Percentiles rank a stretch among this genome's conserved stretches.
Conservation (phyloP, 768 basidiomycete genomes). For the Flagelloscypha sp. region DNA sequence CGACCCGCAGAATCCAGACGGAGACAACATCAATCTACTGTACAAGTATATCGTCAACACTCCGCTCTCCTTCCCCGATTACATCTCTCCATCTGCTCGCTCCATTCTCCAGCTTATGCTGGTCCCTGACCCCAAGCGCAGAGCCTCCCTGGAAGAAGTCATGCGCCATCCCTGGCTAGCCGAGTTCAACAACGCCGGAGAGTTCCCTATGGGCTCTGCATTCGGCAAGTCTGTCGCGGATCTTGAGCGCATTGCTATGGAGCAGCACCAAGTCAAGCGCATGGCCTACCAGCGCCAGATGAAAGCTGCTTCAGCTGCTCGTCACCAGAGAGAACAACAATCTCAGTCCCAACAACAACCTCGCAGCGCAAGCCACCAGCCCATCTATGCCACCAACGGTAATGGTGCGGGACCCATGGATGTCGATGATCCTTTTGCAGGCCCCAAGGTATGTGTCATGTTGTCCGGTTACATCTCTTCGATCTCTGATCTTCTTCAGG, state of each 20-base stretch:
- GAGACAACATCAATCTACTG: constrained; percentile 97
- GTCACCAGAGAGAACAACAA: no score
- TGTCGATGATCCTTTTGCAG: constrained; percentile 7
- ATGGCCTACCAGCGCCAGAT: constrained; percentile 77
- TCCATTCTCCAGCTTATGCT: constrained; percentile 88
- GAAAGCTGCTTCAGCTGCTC: constrained; percentile 41
- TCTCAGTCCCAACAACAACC: no score
- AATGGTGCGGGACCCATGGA: constrained; percentile 8
- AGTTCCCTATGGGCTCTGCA: constrained; percentile 20
- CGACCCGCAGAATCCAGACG: constrained; percentile 96
- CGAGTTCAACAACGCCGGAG: constrained; percentile 40
- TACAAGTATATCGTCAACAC: constrained; percentile 99
- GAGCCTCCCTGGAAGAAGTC: constrained; percentile 67
- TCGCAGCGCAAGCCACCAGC: no score
- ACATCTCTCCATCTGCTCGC: constrained; percentile 76
- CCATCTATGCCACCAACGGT: constrained; percentile 13
- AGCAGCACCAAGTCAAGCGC: constrained; percentile 78
- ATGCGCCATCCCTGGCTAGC: constrained; percentile 88
- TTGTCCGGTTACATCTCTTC: no score
- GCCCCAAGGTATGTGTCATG: no score
- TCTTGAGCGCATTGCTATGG: constrained; percentile 72
- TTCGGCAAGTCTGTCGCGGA: constrained; percentile 73
- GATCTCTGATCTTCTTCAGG: no score
- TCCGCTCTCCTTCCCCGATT: constrained; percentile 93
- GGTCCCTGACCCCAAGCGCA: constrained; percentile 79